Evolutionary conservation across 495 filamentous ascomycete genomes (phyloP).

Genomic region (Hypoxylon trugodes): DNA sequence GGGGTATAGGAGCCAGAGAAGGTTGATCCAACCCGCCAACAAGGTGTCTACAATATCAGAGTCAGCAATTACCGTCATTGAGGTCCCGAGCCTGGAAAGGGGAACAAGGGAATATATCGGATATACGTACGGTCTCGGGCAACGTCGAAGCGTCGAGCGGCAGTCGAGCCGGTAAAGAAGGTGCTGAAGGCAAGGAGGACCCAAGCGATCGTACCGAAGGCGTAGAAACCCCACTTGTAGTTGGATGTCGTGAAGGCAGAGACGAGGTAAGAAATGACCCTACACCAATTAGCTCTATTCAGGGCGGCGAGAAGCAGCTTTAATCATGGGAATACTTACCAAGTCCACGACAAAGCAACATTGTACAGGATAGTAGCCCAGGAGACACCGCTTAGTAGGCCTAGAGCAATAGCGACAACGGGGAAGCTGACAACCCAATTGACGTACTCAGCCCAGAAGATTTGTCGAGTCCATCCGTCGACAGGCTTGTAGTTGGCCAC

Average conservation of each 20-base stretch:
- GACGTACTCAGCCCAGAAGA: conserved; percentile 62
- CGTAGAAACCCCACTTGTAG: conserved; percentile 63
- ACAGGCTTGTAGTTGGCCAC: conserved; percentile 45
- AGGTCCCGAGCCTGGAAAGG: too few relatives aligned
- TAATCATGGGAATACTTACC: conserved; percentile 37
- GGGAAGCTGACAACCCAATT: conserved; percentile 60
- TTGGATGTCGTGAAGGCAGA: conserved; percentile 53
- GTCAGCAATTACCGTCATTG: conserved; percentile 7
- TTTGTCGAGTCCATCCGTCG: conserved; percentile 48
- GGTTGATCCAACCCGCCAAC: conserved; percentile 53
- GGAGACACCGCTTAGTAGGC: conserved; percentile 53
- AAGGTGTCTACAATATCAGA: conserved; percentile 38
- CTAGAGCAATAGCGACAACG: conserved; percentile 50
- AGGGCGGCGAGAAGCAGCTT: not conserved
- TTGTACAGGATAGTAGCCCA: conserved; percentile 59
- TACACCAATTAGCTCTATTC: conserved; percentile 20
- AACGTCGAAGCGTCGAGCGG: conserved; percentile 51
- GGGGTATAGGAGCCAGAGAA: conserved; percentile 60
- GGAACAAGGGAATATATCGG: not conserved
- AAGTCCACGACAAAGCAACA: conserved; percentile 54
- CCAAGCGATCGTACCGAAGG: conserved; percentile 52
- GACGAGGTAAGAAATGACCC: conserved; percentile 54
- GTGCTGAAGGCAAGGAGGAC: conserved; percentile 48
- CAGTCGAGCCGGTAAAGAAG: conserved; percentile 32
- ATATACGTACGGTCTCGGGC: conserved; percentile 42